phyloP scores from a whole-genome alignment of 345 rosid genomes.

The Moricandia arvensis region DNA sequence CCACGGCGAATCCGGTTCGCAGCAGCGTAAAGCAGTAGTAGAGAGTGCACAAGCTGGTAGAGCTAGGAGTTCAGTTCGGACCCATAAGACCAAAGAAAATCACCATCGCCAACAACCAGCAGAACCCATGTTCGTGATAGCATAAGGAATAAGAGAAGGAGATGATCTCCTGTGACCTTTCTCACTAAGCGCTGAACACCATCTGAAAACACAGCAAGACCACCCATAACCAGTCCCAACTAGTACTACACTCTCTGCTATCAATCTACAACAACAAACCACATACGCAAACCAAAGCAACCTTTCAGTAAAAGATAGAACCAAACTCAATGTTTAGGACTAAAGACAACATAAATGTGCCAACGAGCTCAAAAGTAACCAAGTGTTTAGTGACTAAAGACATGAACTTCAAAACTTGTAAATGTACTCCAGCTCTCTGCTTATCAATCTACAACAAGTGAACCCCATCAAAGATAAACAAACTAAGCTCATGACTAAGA shows the following conservation, averaged over 20 bases:
- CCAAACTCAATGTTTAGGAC: too few relatives aligned
- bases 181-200: slow-evolving; percentile 84
- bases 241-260: slow-evolving; percentile 81
- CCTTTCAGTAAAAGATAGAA: too few relatives aligned
- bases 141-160: slow-evolving; percentile 91
- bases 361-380: too few relatives aligned
- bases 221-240: slow-evolving; percentile 99
- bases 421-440: too few relatives aligned
- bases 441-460: too few relatives aligned
- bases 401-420: too few relatives aligned
- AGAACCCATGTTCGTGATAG: slow-evolving; percentile 94
- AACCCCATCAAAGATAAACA: not conserved
- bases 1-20: slow-evolving; percentile 97
- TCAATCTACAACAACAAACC: slow-evolving; percentile 55
- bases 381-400: too few relatives aligned
- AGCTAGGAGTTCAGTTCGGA: slow-evolving; percentile 95
- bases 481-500: not conserved
- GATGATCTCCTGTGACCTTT: slow-evolving; percentile 81
- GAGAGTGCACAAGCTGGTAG: slow-evolving; percentile 99
- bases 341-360: too few relatives aligned
- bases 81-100: slow-evolving; percentile 98
- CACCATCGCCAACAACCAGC: slow-evolving; percentile 93
- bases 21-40: slow-evolving; percentile 94
- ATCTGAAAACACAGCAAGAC: slow-evolving; percentile 81
- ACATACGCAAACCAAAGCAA: too few relatives aligned